phyloP scores from a whole-genome alignment of 495 filamentous ascomycete species.

The Aspergillus kassunensis region DNA sequence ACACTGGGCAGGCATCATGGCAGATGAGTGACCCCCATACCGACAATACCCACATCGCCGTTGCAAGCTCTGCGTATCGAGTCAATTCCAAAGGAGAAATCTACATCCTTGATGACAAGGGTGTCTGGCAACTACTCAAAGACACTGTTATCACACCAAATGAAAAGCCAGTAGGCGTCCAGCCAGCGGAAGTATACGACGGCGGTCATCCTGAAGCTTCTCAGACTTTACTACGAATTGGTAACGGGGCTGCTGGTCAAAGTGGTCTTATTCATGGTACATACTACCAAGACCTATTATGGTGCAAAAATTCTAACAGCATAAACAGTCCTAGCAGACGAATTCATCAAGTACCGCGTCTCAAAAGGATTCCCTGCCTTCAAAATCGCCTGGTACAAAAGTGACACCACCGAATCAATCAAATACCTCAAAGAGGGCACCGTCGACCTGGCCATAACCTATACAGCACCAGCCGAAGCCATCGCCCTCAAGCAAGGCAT shows the following conservation, averaged over 20 bases:
- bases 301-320: too few relatives aligned
- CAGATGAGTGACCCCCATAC: not conserved
- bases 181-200: slow-evolving; percentile 1
- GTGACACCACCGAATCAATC: slow-evolving; percentile 40
- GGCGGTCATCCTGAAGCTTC: not conserved
- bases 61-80: not conserved
- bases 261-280: slow-evolving; percentile 4
- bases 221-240: slow-evolving; percentile 1
- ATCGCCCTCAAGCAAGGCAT: slow-evolving; percentile 34
- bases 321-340: slow-evolving; percentile 31
- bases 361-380: slow-evolving; percentile 27
- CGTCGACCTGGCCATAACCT: slow-evolving; percentile 41
- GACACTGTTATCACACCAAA: not conserved
- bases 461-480: slow-evolving; percentile 32
- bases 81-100: slow-evolving; percentile 1
- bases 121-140: not conserved
- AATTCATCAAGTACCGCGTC: slow-evolving; percentile 28
- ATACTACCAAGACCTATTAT: too few relatives aligned
- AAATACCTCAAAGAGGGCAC: slow-evolving; percentile 30
- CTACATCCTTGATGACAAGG: not conserved
- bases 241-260: slow-evolving; percentile 7
- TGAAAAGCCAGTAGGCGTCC: not conserved
- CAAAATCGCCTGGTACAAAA: slow-evolving; percentile 37
- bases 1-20: not conserved
- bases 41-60: not conserved